These are phyloP conservation scores for Neophaeococcomyces mojaviensis DNA, from an alignment of 2,329 filamentous ascomycete species.

Conservation along the genomic window DNA sequence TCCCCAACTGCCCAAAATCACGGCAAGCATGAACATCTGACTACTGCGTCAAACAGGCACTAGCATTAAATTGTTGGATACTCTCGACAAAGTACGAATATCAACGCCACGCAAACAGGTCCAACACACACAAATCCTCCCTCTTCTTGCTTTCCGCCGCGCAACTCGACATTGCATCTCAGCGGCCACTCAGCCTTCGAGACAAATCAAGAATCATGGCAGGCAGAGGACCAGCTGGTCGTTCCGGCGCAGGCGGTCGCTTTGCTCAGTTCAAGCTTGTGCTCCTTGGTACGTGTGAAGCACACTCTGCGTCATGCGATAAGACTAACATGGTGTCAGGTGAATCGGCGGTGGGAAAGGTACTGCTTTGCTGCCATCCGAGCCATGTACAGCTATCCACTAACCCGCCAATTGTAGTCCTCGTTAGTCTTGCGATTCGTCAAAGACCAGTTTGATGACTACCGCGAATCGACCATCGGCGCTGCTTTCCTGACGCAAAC, in stretches of 20 bases:
- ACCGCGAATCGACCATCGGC: constrained; percentile 95
- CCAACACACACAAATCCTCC: neutral
- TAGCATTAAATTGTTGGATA: neutral
- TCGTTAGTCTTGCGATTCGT: constrained; percentile 97
- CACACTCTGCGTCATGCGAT: constrained; percentile 1
- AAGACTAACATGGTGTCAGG: constrained; percentile 52
- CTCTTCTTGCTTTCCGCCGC: constrained; percentile 1
- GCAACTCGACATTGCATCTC: constrained; percentile 6
- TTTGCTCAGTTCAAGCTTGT: constrained; percentile 99
- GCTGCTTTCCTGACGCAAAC: constrained; percentile 98
- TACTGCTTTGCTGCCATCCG: constrained; percentile 30
- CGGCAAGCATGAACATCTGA: neutral
- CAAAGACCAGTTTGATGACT: constrained; percentile 99
- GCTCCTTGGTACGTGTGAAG: constrained; percentile 65
- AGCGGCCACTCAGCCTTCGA: neutral
- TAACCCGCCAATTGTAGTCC: constrained; percentile 53
- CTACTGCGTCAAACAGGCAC: neutral
- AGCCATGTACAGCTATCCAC: constrained; percentile 1
- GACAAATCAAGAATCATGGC: constrained; percentile 56
- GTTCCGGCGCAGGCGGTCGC: constrained; percentile 55
- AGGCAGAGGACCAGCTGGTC: constrained; percentile 66
- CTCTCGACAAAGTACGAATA: neutral
- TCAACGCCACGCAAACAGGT: neutral
- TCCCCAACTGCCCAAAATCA: neutral
- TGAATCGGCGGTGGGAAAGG: constrained; percentile 98